These are phyloP conservation scores for Cryphonectria parasitica DNA, from an alignment of 2,329 filamentous ascomycete genomes.

Conservation along the genomic window DNA sequence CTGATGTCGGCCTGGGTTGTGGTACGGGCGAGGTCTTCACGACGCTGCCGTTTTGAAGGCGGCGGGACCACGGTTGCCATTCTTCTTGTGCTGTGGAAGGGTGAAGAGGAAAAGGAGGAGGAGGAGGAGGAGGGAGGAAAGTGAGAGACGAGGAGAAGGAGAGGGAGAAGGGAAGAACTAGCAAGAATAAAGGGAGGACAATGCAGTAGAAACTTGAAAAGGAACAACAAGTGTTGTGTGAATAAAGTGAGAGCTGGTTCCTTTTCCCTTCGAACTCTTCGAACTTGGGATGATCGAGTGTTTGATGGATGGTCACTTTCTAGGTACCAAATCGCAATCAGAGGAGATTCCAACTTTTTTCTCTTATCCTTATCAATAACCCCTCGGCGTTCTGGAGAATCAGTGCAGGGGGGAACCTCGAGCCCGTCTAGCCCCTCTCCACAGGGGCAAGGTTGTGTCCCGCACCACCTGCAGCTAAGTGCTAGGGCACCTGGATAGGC, in stretches of 20 bases:
- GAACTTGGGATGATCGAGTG: not conserved
- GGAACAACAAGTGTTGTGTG: not conserved
- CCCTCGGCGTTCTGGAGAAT: not conserved
- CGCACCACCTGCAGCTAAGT: not conserved
- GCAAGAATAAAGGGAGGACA: not conserved
- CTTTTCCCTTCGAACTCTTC: too few relatives aligned
- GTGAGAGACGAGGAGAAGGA: not conserved
- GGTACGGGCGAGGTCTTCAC: slow-evolving; percentile 72
- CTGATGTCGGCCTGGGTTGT: slow-evolving; percentile 76
- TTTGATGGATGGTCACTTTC: not conserved
- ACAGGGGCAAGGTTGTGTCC: slow-evolving; percentile 5
- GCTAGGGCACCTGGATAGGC: not conserved
- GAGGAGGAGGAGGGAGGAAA: not conserved
- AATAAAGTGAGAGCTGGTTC: not conserved
- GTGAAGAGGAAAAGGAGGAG: not conserved
- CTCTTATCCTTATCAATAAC: not conserved
- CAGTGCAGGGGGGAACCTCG: not conserved
- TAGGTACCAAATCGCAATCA: slow-evolving; percentile 4
- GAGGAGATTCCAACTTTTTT: slow-evolving; percentile 3
- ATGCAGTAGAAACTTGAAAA: too few relatives aligned
- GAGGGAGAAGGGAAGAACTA: not conserved
- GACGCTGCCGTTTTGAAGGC: slow-evolving; percentile 74
- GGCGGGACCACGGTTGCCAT: slow-evolving; percentile 44
- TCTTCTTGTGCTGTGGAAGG: not conserved
- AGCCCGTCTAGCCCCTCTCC: slow-evolving; percentile 5